phyloP scores from a whole-genome alignment of 805 yeast genomes.

The Suhomyces emberorum region DNA sequence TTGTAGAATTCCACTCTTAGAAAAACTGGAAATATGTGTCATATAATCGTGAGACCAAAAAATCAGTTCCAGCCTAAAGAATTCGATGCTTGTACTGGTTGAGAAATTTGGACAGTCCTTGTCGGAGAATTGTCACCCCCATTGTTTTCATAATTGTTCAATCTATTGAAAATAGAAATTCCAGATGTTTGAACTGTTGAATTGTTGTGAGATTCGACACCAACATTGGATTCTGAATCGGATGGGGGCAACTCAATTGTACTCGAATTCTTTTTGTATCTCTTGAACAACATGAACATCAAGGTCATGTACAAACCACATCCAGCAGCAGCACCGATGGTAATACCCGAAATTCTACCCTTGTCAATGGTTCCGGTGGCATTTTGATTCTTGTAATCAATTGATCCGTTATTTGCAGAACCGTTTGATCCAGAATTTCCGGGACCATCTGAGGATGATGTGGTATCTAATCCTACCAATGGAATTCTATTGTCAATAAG shows the following conservation, averaged over 20 bases:
- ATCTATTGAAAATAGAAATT: conserved; percentile 27
- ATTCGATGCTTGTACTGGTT: conserved; percentile 67
- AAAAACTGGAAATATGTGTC: background rate
- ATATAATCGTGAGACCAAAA: background rate
- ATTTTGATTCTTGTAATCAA: conserved; percentile 21
- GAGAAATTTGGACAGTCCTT: conserved; percentile 49
- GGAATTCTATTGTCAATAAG: conserved; percentile 75
- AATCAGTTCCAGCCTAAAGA: conserved; percentile 61
- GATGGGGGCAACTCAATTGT: conserved; percentile 38
- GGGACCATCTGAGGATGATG: conserved; percentile 10
- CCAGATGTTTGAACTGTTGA: conserved; percentile 19
- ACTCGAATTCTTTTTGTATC: conserved; percentile 41
- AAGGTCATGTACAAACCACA: conserved; percentile 60
- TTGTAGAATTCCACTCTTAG: background rate
- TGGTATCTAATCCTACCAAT: conserved; percentile 40
- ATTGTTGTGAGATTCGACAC: conserved; percentile 16
- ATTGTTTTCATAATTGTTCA: conserved; percentile 8
- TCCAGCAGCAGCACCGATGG: conserved; percentile 82
- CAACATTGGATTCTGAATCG: conserved; percentile 38
- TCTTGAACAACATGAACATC: conserved; percentile 53
- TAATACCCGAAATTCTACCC: conserved; percentile 66
- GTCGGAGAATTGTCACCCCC: conserved; percentile 15
- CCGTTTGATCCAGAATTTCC: conserved; percentile 5
- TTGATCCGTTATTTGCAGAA: conserved; percentile 30
- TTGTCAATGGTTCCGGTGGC: conserved; percentile 15